A percentile compares a stretch with the other conserved stretches of the same genome.
These are phyloP conservation scores for Rhypophila decipiens DNA, from an alignment of 495 filamentous ascomycete genomes.

Conservation along the genomic window DNA sequence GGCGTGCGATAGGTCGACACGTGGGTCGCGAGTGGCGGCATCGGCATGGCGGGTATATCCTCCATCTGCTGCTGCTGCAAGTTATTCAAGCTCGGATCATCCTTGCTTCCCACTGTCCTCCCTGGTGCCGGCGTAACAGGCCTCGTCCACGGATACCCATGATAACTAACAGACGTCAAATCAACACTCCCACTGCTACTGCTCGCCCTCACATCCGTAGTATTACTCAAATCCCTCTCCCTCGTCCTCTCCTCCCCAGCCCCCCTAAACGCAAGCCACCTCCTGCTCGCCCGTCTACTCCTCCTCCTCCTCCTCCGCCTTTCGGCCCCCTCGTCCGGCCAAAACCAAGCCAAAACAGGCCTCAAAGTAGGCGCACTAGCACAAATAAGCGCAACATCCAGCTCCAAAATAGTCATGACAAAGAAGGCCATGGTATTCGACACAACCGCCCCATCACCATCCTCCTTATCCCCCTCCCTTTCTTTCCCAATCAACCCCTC, in stretches of 20 bases:
- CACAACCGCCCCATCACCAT: constrained; percentile 10
- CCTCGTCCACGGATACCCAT: constrained; percentile 18
- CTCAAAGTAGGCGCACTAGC: constrained; percentile 26
- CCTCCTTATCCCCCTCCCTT: not conserved
- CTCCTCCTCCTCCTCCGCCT: not conserved
- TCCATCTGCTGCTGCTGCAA: not conserved
- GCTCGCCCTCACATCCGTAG: not conserved
- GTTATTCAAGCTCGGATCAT: not conserved
- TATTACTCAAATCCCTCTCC: not conserved
- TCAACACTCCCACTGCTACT: constrained; percentile 12
- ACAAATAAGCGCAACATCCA: constrained; percentile 27
- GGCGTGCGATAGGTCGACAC: constrained; percentile 16
- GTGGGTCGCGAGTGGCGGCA: constrained; percentile 11
- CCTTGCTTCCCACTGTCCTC: constrained; percentile 1
- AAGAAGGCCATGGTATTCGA: constrained; percentile 21
- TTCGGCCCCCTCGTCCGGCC: constrained; percentile 13
- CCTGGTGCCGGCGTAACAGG: constrained; percentile 12
- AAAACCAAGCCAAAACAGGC: constrained; percentile 19
- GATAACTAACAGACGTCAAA: constrained; percentile 19
- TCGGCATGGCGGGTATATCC: not conserved
- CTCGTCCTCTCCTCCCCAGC: constrained; percentile 3
- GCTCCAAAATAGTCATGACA: constrained; percentile 28
- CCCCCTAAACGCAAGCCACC: too few species aligned
- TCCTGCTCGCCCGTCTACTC: too few species aligned
- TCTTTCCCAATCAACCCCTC: not conserved